phyloP scores from a whole-genome alignment of 2,329 filamentous ascomycete genomes.

The Chalara sp. region DNA sequence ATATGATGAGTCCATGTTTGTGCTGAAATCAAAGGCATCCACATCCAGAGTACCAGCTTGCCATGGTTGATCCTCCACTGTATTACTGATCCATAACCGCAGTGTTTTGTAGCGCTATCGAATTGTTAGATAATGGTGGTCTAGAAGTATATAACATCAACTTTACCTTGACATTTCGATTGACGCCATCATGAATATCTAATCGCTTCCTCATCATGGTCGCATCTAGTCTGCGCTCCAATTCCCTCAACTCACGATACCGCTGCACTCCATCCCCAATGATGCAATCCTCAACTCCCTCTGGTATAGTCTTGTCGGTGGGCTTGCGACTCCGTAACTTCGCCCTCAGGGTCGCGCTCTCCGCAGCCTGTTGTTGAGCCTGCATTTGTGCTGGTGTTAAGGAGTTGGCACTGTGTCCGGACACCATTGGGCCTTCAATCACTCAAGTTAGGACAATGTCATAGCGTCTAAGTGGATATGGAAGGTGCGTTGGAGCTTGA shows the following conservation, averaged over 20 bases:
- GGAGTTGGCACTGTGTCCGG: slow-evolving; percentile 28
- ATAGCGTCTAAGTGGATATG: not conserved
- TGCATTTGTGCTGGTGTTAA: slow-evolving; percentile 50
- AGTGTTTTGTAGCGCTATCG: slow-evolving; percentile 70
- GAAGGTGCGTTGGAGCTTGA: slow-evolving; percentile 8
- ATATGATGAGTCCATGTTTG: slow-evolving; percentile 72
- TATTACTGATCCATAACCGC: slow-evolving; percentile 92
- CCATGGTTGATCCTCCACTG: slow-evolving; percentile 90
- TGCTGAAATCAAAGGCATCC: slow-evolving; percentile 76
- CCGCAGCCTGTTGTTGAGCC: slow-evolving; percentile 45
- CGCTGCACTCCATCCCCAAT: slow-evolving; percentile 75
- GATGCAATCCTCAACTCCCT: slow-evolving; percentile 76
- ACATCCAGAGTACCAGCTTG: slow-evolving; percentile 64
- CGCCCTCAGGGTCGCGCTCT: slow-evolving; percentile 56
- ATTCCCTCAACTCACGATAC: slow-evolving; percentile 77
- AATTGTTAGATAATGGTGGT: slow-evolving; percentile 9
- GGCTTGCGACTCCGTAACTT: slow-evolving; percentile 83
- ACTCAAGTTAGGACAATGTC: slow-evolving; percentile 3
- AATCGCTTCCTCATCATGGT: slow-evolving; percentile 91
- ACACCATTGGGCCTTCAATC: slow-evolving; percentile 25
- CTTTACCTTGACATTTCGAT: slow-evolving; percentile 69
- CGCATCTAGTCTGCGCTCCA: slow-evolving; percentile 84
- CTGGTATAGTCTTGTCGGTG: slow-evolving; percentile 90
- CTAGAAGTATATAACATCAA: slow-evolving; percentile 25
- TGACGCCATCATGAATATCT: slow-evolving; percentile 79